phyloP scores from a whole-genome alignment of 73 alveolate genomes.

The Tetrahymena borealis region DNA sequence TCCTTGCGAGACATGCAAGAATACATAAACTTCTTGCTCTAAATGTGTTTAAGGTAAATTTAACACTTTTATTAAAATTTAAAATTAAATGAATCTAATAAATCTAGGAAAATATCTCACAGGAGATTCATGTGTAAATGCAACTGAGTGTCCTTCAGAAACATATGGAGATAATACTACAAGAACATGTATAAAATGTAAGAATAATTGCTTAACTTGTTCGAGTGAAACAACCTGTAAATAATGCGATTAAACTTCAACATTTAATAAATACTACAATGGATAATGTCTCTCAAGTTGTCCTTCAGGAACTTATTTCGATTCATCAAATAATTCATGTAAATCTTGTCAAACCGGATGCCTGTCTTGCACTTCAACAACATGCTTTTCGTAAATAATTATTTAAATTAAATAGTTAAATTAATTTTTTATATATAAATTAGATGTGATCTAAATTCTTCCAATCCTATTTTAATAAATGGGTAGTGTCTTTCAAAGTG shows the following conservation, averaged over 20 bases:
- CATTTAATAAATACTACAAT: not conserved
- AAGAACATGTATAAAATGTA: not conserved
- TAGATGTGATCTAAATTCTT: not conserved
- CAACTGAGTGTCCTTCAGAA: not conserved
- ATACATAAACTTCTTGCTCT: not conserved
- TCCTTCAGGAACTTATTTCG: not conserved
- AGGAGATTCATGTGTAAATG: not conserved
- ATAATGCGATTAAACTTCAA: not conserved
- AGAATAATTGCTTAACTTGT: not conserved
- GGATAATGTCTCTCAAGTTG: not conserved
- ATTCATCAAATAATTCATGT: not conserved
- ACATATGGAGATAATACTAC: not conserved
- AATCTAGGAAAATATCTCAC: not conserved
- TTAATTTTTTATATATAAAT: not conserved
- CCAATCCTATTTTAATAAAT: not conserved
- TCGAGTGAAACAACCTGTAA: not conserved
- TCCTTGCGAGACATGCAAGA: not conserved
- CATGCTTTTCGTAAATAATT: not conserved
- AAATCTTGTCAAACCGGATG: not conserved
- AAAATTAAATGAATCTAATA: too few species aligned
- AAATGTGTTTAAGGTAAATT: not conserved
- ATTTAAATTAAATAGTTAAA: not conserved
- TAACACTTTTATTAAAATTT: too few species aligned
- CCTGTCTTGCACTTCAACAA: not conserved
- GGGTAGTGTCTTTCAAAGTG: not conserved